Conservation (phyloP, 2,329 filamentous ascomycete genomes). For the Pseudogymnoascus sp. region DNA sequence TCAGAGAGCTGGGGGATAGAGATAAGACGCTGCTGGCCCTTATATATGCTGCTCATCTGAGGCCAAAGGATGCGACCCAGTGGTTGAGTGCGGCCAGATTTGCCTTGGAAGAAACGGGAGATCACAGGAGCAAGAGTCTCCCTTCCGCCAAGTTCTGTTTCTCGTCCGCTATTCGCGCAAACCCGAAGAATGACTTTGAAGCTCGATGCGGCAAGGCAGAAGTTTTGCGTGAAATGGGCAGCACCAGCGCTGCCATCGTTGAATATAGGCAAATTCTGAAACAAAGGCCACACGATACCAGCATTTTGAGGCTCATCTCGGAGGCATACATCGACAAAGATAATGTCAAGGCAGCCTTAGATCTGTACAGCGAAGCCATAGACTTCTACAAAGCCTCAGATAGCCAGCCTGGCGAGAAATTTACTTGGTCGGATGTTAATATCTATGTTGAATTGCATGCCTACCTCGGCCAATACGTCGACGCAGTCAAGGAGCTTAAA, state of each 20-base stretch:
- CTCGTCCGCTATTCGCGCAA: constrained; percentile 49
- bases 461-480: constrained; percentile 50
- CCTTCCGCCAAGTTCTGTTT: constrained; percentile 51
- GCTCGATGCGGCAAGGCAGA: constrained; percentile 53
- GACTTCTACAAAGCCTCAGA: constrained; percentile 18
- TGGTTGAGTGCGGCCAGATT: constrained; percentile 52
- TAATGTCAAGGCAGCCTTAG: constrained; percentile 26
- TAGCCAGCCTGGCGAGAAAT: constrained; percentile 12
- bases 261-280: constrained; percentile 50
- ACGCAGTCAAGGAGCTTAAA: constrained; percentile 64
- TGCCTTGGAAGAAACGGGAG: constrained; percentile 43
- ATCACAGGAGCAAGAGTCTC: constrained; percentile 38
- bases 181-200: constrained; percentile 44
- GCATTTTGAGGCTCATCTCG: constrained; percentile 28
- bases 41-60: constrained; percentile 54
- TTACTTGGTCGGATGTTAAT: constrained; percentile 70
- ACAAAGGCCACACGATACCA: constrained; percentile 39
- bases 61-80: constrained; percentile 49
- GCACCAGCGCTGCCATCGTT: constrained; percentile 43
- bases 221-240: constrained; percentile 47
- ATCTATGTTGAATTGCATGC: constrained; percentile 78
- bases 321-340: constrained; percentile 28
- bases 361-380: constrained; percentile 28
- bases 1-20: constrained; percentile 49
- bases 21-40: constrained; percentile 51